Conservation (phyloP, 805 yeast genomes). For the Kluyveromyces lactis region DNA sequence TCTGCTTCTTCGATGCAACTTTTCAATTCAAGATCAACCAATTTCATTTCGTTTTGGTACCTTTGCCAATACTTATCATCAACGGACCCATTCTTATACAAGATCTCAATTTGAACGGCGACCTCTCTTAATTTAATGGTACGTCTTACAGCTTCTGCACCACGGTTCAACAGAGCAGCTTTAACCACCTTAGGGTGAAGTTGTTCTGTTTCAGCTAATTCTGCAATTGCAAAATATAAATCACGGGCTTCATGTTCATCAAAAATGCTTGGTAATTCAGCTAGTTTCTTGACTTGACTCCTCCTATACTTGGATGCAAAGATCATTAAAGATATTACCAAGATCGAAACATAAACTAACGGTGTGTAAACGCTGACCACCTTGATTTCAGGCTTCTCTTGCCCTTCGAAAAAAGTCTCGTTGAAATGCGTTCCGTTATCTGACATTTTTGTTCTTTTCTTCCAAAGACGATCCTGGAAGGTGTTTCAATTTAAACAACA, state of each 20-base stretch:
- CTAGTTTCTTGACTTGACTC: constrained; percentile 40
- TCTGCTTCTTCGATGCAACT: constrained; percentile 74
- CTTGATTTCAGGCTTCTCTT: constrained; percentile 28
- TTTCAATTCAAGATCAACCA: constrained; percentile 74
- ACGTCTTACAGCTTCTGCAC: constrained; percentile 84
- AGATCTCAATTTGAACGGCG: constrained; percentile 55
- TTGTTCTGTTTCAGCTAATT: constrained; percentile 31
- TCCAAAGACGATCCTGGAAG: no score
- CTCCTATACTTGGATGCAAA: constrained; percentile 67
- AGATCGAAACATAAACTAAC: constrained; percentile 60
- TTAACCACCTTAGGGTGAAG: constrained; percentile 74
- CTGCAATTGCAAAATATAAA: constrained; percentile 52
- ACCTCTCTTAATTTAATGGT: constrained; percentile 74
- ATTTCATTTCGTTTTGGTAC: constrained; percentile 64
- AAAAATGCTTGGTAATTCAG: constrained; percentile 65
- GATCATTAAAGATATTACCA: constrained; percentile 55
- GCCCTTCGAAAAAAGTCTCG: constrained; percentile 12
- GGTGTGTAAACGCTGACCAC: constrained; percentile 60
- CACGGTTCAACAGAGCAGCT: constrained; percentile 58
- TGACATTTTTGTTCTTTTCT: constrained; percentile 2
- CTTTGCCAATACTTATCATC: constrained; percentile 86
- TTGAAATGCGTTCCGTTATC: constrained; percentile 7
- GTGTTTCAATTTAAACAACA: no score
- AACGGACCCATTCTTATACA: constrained; percentile 82
- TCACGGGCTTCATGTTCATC: constrained; percentile 57